Evolutionary conservation across 495 filamentous ascomycete species (phyloP), one percentile per base, ranked within the genome.

Genomic region (Talaromyces wortmannii): DNA sequence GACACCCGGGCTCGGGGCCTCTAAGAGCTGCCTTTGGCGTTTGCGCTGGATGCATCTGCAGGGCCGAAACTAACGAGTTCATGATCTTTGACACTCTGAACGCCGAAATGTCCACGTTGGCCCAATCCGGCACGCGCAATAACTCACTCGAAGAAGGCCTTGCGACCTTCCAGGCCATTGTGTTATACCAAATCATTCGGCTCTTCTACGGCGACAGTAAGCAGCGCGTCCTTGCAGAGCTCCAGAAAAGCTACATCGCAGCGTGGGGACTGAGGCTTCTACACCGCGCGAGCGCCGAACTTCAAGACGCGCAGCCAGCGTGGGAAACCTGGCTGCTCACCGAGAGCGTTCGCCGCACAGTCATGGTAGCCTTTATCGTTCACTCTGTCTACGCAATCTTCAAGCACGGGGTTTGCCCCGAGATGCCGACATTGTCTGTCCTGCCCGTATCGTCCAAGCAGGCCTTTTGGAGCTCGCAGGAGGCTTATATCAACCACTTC

Each of bases 271-370:
- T 51, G n/a, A 31, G n/a, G 13, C 49, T 51, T 8, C 49, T 51
- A 7, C 32, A 17, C 12, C 49, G 31, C 31, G 49, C 32, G 18
- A 15, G 36, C n/a, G 31, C 10, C 3, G 49, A 51, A 23, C 49
- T 51, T 17, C 12, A 16, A 7, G 31, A 18, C 12, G n/a, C 31
- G 30, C 16, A 13, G 7, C 2, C 49, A 15, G 36, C 49, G 15
- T 42, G 49, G 49, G 49, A 51, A 33, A 42, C 64, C 7, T 79
- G 76, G 76, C 59, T 79, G 11, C 60, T 77, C 13, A 69, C 64
- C 2, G 77, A 78, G 57, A 73, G 67, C 49, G 68, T 74, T 5
- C 67, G 77, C 0, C 67, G 74, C 6, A 74, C 72, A 0, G 67
- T 76, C 36, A 69, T 74, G 36, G 62, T 75, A 32, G 59, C 59